Conservation (phyloP, 208 protist species). For the Tritrichomonas foetus region DNA sequence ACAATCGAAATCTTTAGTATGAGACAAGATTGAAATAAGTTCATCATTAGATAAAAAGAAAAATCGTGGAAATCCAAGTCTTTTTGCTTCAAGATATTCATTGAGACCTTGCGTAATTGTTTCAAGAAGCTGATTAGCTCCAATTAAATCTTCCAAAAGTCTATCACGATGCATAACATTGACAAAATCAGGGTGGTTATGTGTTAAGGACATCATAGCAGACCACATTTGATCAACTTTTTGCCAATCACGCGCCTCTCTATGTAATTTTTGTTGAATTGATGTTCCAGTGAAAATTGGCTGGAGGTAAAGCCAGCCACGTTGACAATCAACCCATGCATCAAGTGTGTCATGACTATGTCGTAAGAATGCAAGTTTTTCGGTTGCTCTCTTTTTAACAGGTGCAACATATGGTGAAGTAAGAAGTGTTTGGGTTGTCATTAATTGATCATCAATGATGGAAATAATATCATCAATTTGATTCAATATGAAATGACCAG, state of each 20-base stretch:
- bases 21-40: conserved; percentile 89
- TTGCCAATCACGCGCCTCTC: conserved; percentile 71
- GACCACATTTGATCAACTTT: conserved; percentile 56
- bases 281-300: conserved; percentile 91
- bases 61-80: conserved; percentile 70
- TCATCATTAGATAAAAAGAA: conserved; percentile 91
- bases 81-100: conserved; percentile 76
- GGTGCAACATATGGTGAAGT: conserved; percentile 66
- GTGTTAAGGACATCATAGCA: conserved; percentile 54
- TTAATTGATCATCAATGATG: conserved; percentile 43
- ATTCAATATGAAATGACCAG: conserved; percentile 55
- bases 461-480: conserved; percentile 41
- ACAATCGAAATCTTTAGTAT: conserved; percentile 83
- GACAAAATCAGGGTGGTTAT: conserved; percentile 67
- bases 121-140: conserved; percentile 72
- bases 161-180: conserved; percentile 76
- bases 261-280: conserved; percentile 86
- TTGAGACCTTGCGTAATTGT: conserved; percentile 72
- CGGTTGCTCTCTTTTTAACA: conserved; percentile 54
- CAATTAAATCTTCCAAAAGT: conserved; percentile 71
- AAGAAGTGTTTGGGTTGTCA: conserved; percentile 45
- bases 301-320: conserved; percentile 92
- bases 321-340: conserved; percentile 70
- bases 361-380: conserved; percentile 55
- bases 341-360: conserved; percentile 60